Conservation (phyloP, 2,329 filamentous ascomycete genomes). For the Phyllosticta capitalensis region DNA sequence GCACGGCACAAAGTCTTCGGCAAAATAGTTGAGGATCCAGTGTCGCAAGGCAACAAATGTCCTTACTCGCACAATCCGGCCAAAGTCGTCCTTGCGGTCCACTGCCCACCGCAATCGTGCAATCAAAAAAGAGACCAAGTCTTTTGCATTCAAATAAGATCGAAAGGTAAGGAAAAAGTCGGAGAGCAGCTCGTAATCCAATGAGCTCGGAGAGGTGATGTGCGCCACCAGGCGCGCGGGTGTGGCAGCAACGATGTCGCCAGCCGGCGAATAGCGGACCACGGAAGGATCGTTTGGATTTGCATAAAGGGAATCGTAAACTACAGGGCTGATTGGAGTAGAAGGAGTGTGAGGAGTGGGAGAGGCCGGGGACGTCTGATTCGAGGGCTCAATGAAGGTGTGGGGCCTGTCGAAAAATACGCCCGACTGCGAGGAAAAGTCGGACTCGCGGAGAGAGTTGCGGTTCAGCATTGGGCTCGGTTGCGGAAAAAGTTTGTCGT, state of each 20-base stretch:
- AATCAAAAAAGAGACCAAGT: constrained; percentile 75
- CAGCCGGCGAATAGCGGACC: constrained; percentile 69
- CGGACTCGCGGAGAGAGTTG: constrained; percentile 25
- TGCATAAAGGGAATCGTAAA: constrained; percentile 74
- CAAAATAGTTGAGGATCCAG: constrained; percentile 97
- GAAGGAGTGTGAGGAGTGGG: constrained; percentile 29
- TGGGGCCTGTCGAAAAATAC: constrained; percentile 14
- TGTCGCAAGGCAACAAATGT: constrained; percentile 93
- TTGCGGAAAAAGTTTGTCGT: constrained; percentile 34
- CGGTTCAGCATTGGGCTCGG: constrained; percentile 25
- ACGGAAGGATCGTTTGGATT: constrained; percentile 74
- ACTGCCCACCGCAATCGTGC: constrained; percentile 83
- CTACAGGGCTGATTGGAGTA: constrained; percentile 45
- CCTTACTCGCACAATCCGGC: constrained; percentile 87
- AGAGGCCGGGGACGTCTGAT: constrained; percentile 22
- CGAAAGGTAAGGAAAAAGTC: constrained; percentile 97
- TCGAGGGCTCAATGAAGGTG: constrained; percentile 26
- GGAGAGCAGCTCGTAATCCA: constrained; percentile 93
- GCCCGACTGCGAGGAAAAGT: constrained; percentile 17
- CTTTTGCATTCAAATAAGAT: constrained; percentile 66
- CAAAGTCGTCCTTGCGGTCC: constrained; percentile 67
- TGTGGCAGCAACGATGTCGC: constrained; percentile 78
- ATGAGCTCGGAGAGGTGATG: constrained; percentile 89
- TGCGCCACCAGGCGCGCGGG: constrained; percentile 86
- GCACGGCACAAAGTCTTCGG: constrained; percentile 81